Evolutionary conservation across 2,329 filamentous ascomycete genomes (phyloP).

Genomic region (Dothistroma pini): DNA sequence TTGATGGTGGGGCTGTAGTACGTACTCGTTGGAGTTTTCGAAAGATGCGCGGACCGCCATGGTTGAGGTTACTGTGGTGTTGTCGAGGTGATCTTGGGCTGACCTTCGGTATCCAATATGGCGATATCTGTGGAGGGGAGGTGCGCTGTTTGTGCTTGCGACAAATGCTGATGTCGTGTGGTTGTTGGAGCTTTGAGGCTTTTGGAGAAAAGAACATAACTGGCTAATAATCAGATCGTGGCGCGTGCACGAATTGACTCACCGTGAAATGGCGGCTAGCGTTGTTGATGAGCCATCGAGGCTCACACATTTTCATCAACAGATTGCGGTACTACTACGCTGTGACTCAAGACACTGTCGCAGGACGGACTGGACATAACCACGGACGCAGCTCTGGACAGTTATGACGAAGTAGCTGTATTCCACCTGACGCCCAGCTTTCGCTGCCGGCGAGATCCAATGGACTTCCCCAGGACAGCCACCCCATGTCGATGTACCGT

Average conservation of each 20-base stretch:
- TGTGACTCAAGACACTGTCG: background rate
- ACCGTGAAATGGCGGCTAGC: background rate
- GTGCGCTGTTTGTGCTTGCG: background rate
- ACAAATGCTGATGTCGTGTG: background rate
- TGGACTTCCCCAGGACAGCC: background rate
- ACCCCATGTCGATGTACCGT: background rate
- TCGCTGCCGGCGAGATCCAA: background rate
- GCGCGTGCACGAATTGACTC: background rate
- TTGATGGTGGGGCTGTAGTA: conserved; percentile 24
- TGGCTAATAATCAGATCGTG: background rate
- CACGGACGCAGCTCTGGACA: background rate
- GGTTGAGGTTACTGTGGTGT: conserved; percentile 29
- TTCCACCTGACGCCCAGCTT: background rate
- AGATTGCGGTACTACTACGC: background rate
- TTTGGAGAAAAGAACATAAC: background rate
- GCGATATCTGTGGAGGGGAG: conserved; percentile 1
- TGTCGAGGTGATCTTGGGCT: conserved; percentile 7
- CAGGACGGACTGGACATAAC: background rate
- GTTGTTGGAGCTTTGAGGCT: conserved; percentile 1
- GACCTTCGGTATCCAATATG: conserved; percentile 8
- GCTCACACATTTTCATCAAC: background rate
- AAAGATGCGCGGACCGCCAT: conserved; percentile 62
- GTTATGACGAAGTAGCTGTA: too few relatives aligned
- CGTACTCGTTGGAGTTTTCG: conserved; percentile 88
- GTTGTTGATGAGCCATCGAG: background rate